Evolutionary conservation across 148 eudicot species (phyloP).

Genomic region (Nyssa sinensis): DNA sequence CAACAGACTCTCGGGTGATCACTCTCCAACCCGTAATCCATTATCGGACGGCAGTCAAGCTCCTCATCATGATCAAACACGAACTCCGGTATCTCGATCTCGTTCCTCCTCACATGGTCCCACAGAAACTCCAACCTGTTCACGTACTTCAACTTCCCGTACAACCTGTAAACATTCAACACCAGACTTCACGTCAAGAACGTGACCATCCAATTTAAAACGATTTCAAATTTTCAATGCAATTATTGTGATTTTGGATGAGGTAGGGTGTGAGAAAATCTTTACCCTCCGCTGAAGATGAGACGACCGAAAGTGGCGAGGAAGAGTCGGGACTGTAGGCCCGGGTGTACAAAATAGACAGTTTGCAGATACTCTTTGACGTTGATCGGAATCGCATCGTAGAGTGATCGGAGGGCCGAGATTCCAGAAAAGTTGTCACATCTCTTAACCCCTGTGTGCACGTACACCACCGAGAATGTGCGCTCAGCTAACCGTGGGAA

Average conservation of each 20-base stretch:
- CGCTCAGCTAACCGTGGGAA: slow-evolving; percentile 35
- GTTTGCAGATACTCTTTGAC: slow-evolving; percentile 42
- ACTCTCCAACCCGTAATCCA: slow-evolving; percentile 69
- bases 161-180: slow-evolving; percentile 36
- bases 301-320: slow-evolving; percentile 71
- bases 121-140: slow-evolving; percentile 67
- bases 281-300: slow-evolving; percentile 48
- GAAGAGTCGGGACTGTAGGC: slow-evolving; percentile 64
- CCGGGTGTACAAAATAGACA: slow-evolving; percentile 67
- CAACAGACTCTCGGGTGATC: slow-evolving; percentile 54
- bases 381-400: slow-evolving; percentile 44
- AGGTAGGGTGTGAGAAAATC: not conserved
- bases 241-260: not conserved
- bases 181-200: not conserved
- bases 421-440: slow-evolving; percentile 53
- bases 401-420: slow-evolving; percentile 47
- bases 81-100: slow-evolving; percentile 58
- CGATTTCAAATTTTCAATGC: not conserved
- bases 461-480: slow-evolving; percentile 48
- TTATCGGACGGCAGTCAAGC: slow-evolving; percentile 49
- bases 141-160: slow-evolving; percentile 59
- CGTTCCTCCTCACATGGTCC: slow-evolving; percentile 60
- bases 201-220: no score
- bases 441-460: slow-evolving; percentile 51
- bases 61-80: slow-evolving; percentile 61